Evolutionary conservation across 768 basidiomycete genomes (phyloP).

Genomic region (Xerocomus brunneocitrinus): DNA sequence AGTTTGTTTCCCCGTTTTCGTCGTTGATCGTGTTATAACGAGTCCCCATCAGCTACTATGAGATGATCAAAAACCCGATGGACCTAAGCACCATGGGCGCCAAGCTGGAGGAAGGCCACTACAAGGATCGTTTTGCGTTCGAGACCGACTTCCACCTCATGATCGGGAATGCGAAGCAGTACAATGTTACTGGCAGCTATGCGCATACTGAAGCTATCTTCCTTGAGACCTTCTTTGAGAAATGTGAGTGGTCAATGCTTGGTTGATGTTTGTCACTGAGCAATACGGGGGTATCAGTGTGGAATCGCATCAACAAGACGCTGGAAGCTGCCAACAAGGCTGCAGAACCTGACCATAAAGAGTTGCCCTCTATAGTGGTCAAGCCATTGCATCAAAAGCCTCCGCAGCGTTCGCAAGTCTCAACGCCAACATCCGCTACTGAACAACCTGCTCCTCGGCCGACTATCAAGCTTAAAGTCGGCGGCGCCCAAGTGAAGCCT

Average conservation of each 20-base stretch:
- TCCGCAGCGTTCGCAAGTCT: conserved; percentile 8
- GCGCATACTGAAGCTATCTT: conserved; percentile 72
- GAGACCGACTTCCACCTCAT: conserved; percentile 85
- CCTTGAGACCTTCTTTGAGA: conserved; percentile 81
- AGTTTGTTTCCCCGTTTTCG: conserved; percentile 40
- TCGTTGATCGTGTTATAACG: conserved; percentile 2
- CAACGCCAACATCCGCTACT: conserved; percentile 3
- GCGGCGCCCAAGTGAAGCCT: conserved; percentile 35
- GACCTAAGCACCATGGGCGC: conserved; percentile 86
- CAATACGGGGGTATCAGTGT: conserved; percentile 48
- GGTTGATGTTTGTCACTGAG: conserved; percentile 6
- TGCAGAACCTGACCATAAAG: conserved; percentile 20
- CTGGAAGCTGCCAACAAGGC: conserved; percentile 61
- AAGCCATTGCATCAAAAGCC: conserved; percentile 20
- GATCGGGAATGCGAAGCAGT: conserved; percentile 80
- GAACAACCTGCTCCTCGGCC: conserved; percentile 45
- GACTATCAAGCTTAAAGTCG: conserved; percentile 66
- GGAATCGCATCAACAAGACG: conserved; percentile 83
- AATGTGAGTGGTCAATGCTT: conserved; percentile 49
- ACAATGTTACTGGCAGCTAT: conserved; percentile 69
- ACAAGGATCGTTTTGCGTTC: conserved; percentile 79
- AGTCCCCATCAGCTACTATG: conserved; percentile 67
- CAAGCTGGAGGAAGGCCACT: conserved; percentile 83
- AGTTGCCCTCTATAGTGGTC: conserved; percentile 24
- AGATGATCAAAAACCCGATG: conserved; percentile 90